These are phyloP conservation scores for Diaporthe velutina DNA, from an alignment of 2,329 filamentous ascomycete species.

Conservation along the genomic window DNA sequence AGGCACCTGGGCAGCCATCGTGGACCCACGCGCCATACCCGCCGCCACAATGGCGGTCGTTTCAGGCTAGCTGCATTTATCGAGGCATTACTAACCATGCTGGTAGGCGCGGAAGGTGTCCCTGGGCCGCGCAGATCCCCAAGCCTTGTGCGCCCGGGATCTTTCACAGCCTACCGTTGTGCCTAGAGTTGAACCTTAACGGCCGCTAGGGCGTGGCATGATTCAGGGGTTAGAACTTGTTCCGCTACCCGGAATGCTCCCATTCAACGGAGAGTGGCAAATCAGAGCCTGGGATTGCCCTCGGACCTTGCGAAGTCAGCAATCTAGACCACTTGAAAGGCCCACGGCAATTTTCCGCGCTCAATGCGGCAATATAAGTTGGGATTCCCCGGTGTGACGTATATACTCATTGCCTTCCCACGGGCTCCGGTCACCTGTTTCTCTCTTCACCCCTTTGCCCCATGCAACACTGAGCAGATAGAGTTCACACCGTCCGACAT, in stretches of 20 bases:
- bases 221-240: constrained; percentile 20
- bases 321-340: constrained; percentile 3
- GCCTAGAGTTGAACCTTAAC: not conserved
- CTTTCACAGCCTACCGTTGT: constrained; percentile 7
- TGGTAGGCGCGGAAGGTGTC: constrained; percentile 23
- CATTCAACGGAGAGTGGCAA: not conserved
- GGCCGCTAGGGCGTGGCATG: constrained; percentile 1
- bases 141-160: not conserved
- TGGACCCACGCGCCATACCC: constrained; percentile 22
- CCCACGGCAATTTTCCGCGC: constrained; percentile 3
- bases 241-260: not conserved
- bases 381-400: constrained; percentile 1
- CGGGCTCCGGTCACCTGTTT: not conserved
- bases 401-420: not conserved
- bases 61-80: constrained; percentile 20
- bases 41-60: constrained; percentile 20
- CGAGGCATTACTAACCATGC: not conserved
- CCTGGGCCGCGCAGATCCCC: not conserved
- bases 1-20: not conserved
- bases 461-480: not conserved
- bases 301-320: not conserved
- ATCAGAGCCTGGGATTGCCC: not conserved
- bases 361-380: not conserved
- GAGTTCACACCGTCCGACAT: not conserved
- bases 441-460: not conserved